Conservation (phyloP, 768 basidiomycete genomes). For the Galerina marginata region DNA sequence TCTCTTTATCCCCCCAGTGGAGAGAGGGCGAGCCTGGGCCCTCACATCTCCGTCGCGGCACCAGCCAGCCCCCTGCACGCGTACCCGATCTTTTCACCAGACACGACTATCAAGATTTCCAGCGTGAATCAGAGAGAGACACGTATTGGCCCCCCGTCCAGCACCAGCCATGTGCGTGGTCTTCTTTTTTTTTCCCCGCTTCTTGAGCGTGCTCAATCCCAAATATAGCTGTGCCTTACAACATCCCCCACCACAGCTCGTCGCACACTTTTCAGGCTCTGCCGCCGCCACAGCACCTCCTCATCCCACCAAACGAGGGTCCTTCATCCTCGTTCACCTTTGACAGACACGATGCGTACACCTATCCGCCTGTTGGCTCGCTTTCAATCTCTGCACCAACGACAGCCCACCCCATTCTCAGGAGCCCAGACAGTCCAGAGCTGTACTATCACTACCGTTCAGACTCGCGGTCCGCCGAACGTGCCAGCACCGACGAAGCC, state of each 20-base stretch:
- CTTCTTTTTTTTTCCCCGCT: neutral
- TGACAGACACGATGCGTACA: constrained; percentile 23
- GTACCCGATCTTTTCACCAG: neutral
- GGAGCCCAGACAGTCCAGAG: constrained; percentile 19
- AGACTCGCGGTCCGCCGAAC: constrained; percentile 24
- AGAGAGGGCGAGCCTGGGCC: constrained; percentile 52
- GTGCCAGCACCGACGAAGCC: constrained; percentile 31
- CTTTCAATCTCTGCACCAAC: constrained; percentile 23
- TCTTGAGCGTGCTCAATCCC: constrained; percentile 3
- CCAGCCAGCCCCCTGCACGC: constrained; percentile 23
- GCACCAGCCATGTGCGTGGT: neutral
- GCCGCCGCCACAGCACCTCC: constrained; percentile 12
- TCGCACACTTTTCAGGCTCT: neutral
- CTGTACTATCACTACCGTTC: constrained; percentile 12
- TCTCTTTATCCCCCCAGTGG: constrained; percentile 35
- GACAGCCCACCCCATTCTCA: constrained; percentile 7
- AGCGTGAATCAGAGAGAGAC: neutral
- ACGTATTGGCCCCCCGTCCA: neutral
- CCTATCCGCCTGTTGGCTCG: constrained; percentile 19
- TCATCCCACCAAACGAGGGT: constrained; percentile 8
- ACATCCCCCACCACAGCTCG: neutral
- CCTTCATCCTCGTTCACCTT: constrained; percentile 12
- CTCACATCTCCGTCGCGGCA: constrained; percentile 29
- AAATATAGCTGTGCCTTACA: constrained; percentile 11
- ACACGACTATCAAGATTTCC: neutral